Conservation (phyloP, 1,284 basidiomycete genomes). For the Sanghuangporus sanghuang region DNA sequence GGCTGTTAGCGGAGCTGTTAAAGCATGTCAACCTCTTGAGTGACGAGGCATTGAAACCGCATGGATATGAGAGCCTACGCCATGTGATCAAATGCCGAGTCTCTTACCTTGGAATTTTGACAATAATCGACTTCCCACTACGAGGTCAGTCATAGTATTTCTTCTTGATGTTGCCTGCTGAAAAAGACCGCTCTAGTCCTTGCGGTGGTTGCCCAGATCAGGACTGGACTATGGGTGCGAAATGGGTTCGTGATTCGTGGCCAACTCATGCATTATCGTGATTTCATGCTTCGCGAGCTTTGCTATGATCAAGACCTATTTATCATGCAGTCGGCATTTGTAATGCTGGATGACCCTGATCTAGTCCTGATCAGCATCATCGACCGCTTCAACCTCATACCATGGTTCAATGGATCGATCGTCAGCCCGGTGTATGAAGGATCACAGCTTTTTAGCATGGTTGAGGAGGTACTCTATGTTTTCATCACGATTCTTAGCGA, state of each 20-base stretch:
- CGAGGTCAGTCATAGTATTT: conserved; percentile 67
- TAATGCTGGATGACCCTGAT: conserved; percentile 70
- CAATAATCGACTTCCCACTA: conserved; percentile 81
- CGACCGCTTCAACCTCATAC: conserved; percentile 81
- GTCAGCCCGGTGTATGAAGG: conserved; percentile 63
- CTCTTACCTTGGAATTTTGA: conserved; percentile 53
- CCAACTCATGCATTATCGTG: conserved; percentile 95
- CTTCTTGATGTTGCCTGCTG: neutral
- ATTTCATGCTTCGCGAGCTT: conserved; percentile 91
- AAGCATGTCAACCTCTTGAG: conserved; percentile 72
- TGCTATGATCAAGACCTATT: conserved; percentile 98
- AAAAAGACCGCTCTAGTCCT: conserved; percentile 48
- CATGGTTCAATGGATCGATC: conserved; percentile 71
- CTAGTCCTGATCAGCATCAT: conserved; percentile 82
- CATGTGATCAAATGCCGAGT: conserved; percentile 57
- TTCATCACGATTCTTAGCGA: conserved; percentile 88
- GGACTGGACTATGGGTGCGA: conserved; percentile 94
- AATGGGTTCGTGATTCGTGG: conserved; percentile 96
- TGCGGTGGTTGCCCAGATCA: conserved; percentile 90
- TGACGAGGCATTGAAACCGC: conserved; percentile 45
- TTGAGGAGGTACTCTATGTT: conserved; percentile 89
- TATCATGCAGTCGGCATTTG: conserved; percentile 82
- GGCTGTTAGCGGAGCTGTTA: conserved; percentile 87
- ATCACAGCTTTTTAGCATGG: conserved; percentile 74
- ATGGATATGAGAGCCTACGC: conserved; percentile 50